Conservation (phyloP, 495 filamentous ascomycete genomes). For the Opeltia flavorubescens region DNA sequence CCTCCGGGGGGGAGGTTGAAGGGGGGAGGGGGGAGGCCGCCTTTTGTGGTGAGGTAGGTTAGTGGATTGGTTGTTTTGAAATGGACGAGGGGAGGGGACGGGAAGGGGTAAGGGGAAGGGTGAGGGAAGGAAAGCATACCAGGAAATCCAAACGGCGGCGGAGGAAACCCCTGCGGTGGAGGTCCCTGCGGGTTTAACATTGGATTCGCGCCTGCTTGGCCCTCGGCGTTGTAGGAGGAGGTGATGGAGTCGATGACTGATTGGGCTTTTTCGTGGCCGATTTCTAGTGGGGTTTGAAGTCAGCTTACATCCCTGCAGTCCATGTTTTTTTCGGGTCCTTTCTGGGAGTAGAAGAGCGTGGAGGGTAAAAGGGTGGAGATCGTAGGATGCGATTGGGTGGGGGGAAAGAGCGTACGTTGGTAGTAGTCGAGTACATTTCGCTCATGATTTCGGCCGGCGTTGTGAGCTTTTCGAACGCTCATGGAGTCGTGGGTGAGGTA, state of each 20-base stretch:
- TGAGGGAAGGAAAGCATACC: conserved; percentile 23
- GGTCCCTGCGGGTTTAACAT: conserved; percentile 48
- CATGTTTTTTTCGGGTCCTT: not conserved
- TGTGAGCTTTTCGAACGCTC: conserved; percentile 98
- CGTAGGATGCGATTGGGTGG: not conserved
- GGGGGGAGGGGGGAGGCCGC: conserved; percentile 40
- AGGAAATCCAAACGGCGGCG: conserved; percentile 40
- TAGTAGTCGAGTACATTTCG: conserved; percentile 98
- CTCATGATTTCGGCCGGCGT: conserved; percentile 88
- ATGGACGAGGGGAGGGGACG: not conserved
- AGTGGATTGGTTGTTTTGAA: not conserved
- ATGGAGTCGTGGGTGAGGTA: conserved; percentile 99
- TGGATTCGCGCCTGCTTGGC: conserved; percentile 71
- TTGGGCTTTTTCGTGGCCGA: conserved; percentile 96
- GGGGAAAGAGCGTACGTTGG: conserved; percentile 50
- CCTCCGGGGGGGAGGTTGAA: conserved; percentile 36
- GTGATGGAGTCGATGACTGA: conserved; percentile 97
- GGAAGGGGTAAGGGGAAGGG: not conserved
- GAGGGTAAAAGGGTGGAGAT: too few relatives aligned
- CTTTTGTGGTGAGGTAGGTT: conserved; percentile 6
- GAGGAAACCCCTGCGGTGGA: conserved; percentile 26
- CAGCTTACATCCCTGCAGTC: not conserved
- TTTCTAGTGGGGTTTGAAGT: conserved; percentile 43
- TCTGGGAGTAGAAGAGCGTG: too few relatives aligned
- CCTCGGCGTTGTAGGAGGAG: conserved; percentile 82